A percentile compares a stretch with the other conserved stretches of the same genome.
These are phyloP conservation scores for Chenopodium quinoa DNA, from an alignment of 148 eudicot genomes.

Conservation along the genomic window DNA sequence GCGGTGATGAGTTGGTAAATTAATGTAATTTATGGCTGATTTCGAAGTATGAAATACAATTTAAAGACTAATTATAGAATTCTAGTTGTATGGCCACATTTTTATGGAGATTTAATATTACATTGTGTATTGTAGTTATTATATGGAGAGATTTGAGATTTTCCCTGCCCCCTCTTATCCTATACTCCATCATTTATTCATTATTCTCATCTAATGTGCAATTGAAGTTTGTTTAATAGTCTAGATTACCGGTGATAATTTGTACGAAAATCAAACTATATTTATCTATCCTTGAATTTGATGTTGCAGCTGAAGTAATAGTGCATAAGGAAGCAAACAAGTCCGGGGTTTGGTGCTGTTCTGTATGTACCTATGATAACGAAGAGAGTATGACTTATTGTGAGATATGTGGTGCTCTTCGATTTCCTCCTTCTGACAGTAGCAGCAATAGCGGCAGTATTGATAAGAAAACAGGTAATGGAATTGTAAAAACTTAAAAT, in stretches of 20 bases:
- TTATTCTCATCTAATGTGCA: not conserved
- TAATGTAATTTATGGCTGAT: not conserved
- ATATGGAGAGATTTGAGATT: not conserved
- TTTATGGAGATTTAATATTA: not conserved
- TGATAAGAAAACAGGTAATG: conserved; percentile 49
- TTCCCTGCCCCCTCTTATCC: not conserved
- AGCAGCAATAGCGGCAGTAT: conserved; percentile 26
- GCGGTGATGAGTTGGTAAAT: not conserved
- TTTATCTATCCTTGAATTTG: not conserved
- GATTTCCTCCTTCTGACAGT: conserved; percentile 53
- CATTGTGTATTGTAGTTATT: not conserved
- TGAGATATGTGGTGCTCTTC: conserved; percentile 90
- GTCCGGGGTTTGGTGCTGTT: conserved; percentile 71
- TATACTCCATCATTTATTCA: not conserved
- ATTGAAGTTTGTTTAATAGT: not conserved
- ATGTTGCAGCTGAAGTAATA: conserved; percentile 40
- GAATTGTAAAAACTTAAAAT: not conserved
- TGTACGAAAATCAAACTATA: not conserved
- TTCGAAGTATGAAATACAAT: not conserved
- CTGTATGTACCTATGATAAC: conserved; percentile 89
- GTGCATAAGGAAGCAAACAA: conserved; percentile 33
- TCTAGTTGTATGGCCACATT: not conserved
- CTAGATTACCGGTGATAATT: not conserved
- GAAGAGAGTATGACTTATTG: conserved; percentile 73
- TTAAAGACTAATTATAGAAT: not conserved